A percentile compares a stretch with the other conserved stretches of the same genome.
Conservation (phyloP, 2,329 filamentous ascomycete species). For the Purpureocillium takamizusanense region DNA sequence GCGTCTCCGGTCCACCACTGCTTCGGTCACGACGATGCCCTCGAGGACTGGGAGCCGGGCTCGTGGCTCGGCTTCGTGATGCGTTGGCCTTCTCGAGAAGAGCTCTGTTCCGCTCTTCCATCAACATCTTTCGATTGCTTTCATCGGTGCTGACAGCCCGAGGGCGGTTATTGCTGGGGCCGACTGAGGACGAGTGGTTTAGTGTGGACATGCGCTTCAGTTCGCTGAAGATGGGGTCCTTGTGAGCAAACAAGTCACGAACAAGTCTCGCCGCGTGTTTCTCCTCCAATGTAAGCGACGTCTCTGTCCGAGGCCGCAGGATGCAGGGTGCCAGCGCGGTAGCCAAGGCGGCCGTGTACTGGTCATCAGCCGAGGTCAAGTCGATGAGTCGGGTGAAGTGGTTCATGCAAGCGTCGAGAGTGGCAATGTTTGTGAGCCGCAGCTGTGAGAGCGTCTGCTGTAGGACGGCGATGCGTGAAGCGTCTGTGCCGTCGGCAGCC, state of each 20-base stretch:
- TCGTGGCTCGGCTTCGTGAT: conserved; percentile 63
- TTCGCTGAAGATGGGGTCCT: conserved; percentile 90
- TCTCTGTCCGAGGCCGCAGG: conserved; percentile 78
- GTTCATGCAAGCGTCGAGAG: conserved; percentile 95
- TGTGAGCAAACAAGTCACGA: conserved; percentile 85
- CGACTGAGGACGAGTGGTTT: conserved; percentile 51
- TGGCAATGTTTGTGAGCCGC: conserved; percentile 93
- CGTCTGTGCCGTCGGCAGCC: conserved; percentile 64
- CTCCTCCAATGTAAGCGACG: conserved; percentile 88
- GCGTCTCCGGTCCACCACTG: conserved; percentile 61
- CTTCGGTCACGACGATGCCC: conserved; percentile 75
- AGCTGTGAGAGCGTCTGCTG: conserved; percentile 94
- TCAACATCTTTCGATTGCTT: conserved; percentile 84
- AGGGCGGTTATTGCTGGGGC: conserved; percentile 48
- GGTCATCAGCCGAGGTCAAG: conserved; percentile 88
- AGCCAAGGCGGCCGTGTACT: conserved; percentile 68
- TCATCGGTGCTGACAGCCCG: conserved; percentile 92
- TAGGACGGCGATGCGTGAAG: conserved; percentile 76
- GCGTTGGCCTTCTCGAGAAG: conserved; percentile 59
- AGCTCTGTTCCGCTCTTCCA: conserved; percentile 86
- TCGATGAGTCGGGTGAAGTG: conserved; percentile 97
- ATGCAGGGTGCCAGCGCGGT: conserved; percentile 74
- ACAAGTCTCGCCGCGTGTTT: conserved; percentile 85
- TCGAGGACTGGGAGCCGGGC: conserved; percentile 55
- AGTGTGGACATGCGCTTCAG: conserved; percentile 80